phyloP scores from a whole-genome alignment of 2,329 filamentous ascomycete genomes.

The Talaromyces sp. region DNA sequence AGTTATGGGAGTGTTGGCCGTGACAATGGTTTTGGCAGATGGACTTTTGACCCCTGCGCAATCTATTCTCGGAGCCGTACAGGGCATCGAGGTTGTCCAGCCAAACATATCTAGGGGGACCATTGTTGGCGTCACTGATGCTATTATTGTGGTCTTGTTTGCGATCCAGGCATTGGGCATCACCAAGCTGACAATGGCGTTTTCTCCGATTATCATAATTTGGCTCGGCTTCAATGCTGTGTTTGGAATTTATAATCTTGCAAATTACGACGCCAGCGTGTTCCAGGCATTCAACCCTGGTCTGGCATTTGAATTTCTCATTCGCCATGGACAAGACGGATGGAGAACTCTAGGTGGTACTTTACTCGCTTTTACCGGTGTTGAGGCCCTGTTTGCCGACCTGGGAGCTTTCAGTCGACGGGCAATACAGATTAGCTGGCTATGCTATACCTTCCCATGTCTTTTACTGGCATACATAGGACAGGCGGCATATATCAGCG shows the following conservation, averaged over 20 bases:
- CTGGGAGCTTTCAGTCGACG: conserved; percentile 64
- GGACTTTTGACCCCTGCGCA: conserved; percentile 55
- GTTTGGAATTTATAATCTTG: conserved; percentile 53
- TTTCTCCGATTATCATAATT: conserved; percentile 53
- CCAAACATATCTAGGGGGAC: conserved; percentile 43
- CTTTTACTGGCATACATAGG: conserved; percentile 59
- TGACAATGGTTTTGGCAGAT: conserved; percentile 52
- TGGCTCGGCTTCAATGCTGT: conserved; percentile 50
- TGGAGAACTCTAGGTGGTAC: conserved; percentile 58
- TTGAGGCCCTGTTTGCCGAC: conserved; percentile 74
- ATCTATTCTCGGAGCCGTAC: conserved; percentile 54
- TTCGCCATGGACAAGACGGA: conserved; percentile 47
- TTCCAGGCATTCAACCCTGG: conserved; percentile 48
- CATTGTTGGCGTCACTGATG: conserved; percentile 49
- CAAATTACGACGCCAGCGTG: conserved; percentile 43
- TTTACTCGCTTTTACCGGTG: conserved; percentile 68
- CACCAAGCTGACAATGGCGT: conserved; percentile 43
- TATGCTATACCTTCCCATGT: conserved; percentile 64
- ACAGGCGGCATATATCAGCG: conserved; percentile 67
- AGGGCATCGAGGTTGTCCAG: conserved; percentile 49
- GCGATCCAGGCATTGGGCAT: conserved; percentile 54
- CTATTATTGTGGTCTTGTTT: conserved; percentile 51
- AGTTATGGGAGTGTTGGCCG: conserved; percentile 49
- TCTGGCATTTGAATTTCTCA: conserved; percentile 46
- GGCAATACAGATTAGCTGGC: conserved; percentile 72